Percentiles rank a stretch among this genome's conserved stretches.
These are phyloP conservation scores for Chloropicon primus DNA, from an alignment of 139 green algal genomes.

Conservation along the genomic window DNA sequence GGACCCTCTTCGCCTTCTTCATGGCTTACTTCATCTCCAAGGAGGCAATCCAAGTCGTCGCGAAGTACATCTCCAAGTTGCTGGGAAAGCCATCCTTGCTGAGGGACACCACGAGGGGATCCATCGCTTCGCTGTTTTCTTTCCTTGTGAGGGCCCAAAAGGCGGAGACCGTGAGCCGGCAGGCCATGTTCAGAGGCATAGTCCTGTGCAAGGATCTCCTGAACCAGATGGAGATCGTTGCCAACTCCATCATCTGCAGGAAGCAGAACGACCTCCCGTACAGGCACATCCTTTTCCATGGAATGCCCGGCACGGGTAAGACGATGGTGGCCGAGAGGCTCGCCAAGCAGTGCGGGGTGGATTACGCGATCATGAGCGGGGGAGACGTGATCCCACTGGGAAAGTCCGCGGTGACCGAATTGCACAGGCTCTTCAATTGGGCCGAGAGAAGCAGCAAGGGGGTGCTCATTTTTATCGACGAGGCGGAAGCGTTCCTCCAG, in stretches of 20 bases:
- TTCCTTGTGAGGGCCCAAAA: not conserved
- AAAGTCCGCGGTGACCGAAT: constrained; percentile 72
- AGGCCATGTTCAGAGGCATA: not conserved
- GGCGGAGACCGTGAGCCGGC: not conserved
- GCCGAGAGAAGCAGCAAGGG: constrained; percentile 42
- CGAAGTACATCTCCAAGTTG: not conserved
- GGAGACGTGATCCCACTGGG: constrained; percentile 88
- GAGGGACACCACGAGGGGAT: not conserved
- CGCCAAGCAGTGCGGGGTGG: constrained; percentile 73
- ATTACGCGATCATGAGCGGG: constrained; percentile 97
- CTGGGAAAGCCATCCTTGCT: not conserved
- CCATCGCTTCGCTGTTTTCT: not conserved
- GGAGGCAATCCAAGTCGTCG: not conserved
- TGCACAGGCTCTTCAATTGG: constrained; percentile 98
- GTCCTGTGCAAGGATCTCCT: not conserved
- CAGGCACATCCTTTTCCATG: not conserved
- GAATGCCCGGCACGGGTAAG: constrained; percentile 50
- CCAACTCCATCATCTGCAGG: not conserved
- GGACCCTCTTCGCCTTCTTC: not conserved
- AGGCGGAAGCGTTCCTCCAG: constrained; percentile 92
- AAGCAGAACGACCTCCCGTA: not conserved
- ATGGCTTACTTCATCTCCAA: not conserved
- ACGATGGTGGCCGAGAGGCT: constrained; percentile 94
- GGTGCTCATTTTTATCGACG: constrained; percentile 36
- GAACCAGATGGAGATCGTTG: not conserved